phyloP scores from a whole-genome alignment of 805 yeast genomes.

The Ogataea degrootiae region DNA sequence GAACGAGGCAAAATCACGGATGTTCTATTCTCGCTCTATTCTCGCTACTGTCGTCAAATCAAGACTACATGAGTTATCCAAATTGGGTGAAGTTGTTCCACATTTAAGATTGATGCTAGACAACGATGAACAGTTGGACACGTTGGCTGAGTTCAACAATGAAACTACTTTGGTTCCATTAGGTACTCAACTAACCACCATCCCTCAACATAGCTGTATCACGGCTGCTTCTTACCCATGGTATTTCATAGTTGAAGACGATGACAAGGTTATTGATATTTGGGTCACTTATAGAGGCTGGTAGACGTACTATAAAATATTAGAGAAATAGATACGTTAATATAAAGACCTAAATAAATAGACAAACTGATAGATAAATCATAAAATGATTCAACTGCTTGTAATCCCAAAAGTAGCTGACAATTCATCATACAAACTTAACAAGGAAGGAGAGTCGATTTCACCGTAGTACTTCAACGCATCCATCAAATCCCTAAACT shows the following conservation, averaged over 20 bases:
- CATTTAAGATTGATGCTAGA: slow-evolving; percentile 58
- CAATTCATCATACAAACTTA: slow-evolving; percentile 39
- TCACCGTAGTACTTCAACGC: slow-evolving; percentile 45
- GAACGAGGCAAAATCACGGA: slow-evolving; percentile 35
- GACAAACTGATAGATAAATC: no score
- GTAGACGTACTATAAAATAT: background rate
- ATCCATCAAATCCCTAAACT: slow-evolving; percentile 41
- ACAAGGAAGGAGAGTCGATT: slow-evolving; percentile 41
- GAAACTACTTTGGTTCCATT: slow-evolving; percentile 41
- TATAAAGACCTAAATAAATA: no score
- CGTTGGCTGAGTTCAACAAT: slow-evolving; percentile 36
- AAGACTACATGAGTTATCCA: slow-evolving; percentile 42
- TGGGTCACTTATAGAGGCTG: background rate
- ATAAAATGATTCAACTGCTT: no score
- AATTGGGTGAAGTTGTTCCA: slow-evolving; percentile 37
- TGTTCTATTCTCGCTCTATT: slow-evolving; percentile 55
- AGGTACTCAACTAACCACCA: slow-evolving; percentile 48
- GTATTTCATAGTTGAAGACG: slow-evolving; percentile 47
- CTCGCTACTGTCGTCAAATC: slow-evolving; percentile 51
- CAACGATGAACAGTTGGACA: slow-evolving; percentile 48
- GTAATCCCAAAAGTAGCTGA: slow-evolving; percentile 21
- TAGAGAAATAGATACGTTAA: no score
- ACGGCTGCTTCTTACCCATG: slow-evolving; percentile 54
- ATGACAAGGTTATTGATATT: slow-evolving; percentile 32
- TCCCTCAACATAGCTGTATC: slow-evolving; percentile 70